Evolutionary conservation across 2,329 filamentous ascomycete species (phyloP).

Genomic region (Arthrobotrys sphaeroides): DNA sequence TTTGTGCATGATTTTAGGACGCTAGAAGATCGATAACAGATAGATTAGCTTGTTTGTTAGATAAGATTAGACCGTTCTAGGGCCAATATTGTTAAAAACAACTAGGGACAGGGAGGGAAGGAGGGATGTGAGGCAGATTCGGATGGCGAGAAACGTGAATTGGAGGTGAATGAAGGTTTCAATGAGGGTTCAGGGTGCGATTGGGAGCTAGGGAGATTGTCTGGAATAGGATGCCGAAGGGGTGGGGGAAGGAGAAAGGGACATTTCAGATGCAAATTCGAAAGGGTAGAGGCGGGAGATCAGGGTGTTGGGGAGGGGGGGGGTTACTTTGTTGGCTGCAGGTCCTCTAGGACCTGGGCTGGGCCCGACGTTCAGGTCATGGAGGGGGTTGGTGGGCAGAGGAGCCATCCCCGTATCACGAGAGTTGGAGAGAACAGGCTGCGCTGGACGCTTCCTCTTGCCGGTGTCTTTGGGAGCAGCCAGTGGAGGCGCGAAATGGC

Average conservation of each 20-base stretch:
- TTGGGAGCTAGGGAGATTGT: too few relatives aligned
- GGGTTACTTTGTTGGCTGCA: slow-evolving; percentile 44
- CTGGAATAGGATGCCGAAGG: too few relatives aligned
- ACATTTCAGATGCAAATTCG: too few relatives aligned
- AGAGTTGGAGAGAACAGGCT: slow-evolving; percentile 32
- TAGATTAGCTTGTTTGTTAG: neutral
- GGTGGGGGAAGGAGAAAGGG: neutral
- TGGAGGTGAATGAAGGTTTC: too few relatives aligned
- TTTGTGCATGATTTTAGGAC: slow-evolving; percentile 78
- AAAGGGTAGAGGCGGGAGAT: neutral
- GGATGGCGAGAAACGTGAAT: too few relatives aligned
- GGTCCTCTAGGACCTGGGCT: slow-evolving; percentile 35
- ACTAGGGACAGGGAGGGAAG: too few relatives aligned
- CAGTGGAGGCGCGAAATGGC: slow-evolving; percentile 85
- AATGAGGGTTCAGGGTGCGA: too few relatives aligned
- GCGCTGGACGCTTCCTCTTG: slow-evolving; percentile 69
- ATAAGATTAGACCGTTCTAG: neutral
- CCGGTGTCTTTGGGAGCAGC: slow-evolving; percentile 90
- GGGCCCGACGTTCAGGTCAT: slow-evolving; percentile 29
- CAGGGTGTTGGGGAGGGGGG: neutral
- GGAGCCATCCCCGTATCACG: slow-evolving; percentile 38
- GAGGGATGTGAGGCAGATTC: too few relatives aligned
- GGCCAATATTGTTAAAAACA: neutral
- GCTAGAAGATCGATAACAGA: slow-evolving; percentile 65
- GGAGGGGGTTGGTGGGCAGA: slow-evolving; percentile 27